phyloP scores from a whole-genome alignment of 768 basidiomycete genomes.

The Cystofilobasidium bisporidii region DNA sequence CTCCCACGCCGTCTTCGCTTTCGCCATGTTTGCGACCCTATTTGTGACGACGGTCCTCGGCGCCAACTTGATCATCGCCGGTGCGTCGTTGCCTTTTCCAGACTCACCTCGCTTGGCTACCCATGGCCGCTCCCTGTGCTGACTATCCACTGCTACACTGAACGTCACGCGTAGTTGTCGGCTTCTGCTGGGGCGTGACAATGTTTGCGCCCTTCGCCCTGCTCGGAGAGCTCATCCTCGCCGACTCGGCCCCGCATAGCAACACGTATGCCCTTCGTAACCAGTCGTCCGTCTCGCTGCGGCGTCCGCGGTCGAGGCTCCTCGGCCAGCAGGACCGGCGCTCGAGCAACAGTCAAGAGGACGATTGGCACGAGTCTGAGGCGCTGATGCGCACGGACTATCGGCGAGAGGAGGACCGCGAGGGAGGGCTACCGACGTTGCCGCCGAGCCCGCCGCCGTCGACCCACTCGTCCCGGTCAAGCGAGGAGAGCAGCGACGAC shows the following conservation, averaged over 20 bases:
- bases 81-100: conserved; percentile 27
- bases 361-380: conserved; percentile 33
- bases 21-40: conserved; percentile 74
- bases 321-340: background rate
- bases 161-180: background rate
- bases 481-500: background rate
- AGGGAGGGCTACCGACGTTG: background rate
- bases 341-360: background rate
- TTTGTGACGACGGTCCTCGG: conserved; percentile 43
- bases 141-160: too few species aligned
- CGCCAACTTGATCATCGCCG: conserved; percentile 63
- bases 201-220: conserved; percentile 37
- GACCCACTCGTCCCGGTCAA: conserved; percentile 7
- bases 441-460: conserved; percentile 9
- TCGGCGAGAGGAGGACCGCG: background rate
- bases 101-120: too few species aligned
- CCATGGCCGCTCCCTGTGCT: too few species aligned
- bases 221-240: conserved; percentile 79
- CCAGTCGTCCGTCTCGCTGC: conserved; percentile 5
- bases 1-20: conserved; percentile 62
- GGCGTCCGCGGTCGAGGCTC: background rate
- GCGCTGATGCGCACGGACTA: conserved; percentile 4
- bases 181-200: conserved; percentile 1
- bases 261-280: conserved; percentile 11
- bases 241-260: conserved; percentile 45